phyloP scores from a whole-genome alignment of 1,284 basidiomycete genomes.

The Neolentinus lepideus region DNA sequence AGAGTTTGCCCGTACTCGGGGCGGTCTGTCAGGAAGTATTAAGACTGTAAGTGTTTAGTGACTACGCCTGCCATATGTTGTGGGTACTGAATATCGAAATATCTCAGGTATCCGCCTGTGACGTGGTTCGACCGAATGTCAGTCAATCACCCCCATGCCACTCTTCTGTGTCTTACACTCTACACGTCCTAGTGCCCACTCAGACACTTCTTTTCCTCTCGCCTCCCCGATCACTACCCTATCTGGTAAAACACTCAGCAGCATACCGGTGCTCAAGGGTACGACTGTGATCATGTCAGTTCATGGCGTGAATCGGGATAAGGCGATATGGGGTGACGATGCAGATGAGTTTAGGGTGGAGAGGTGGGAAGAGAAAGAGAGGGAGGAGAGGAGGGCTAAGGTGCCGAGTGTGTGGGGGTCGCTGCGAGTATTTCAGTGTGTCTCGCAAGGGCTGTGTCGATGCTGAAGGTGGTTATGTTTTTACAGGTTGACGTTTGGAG shows the following conservation, averaged over 20 bases:
- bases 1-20: slow-evolving; percentile 12
- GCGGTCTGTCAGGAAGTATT: slow-evolving; percentile 14
- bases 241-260: background rate
- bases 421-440: slow-evolving; percentile 11
- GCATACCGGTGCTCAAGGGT: background rate
- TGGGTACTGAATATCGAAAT: background rate
- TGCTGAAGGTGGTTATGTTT: too few species aligned
- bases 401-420: slow-evolving; percentile 20
- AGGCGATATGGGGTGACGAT: background rate
- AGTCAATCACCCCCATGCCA: background rate
- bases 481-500: background rate
- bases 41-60: slow-evolving; percentile 8
- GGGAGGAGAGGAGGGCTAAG: slow-evolving; percentile 12
- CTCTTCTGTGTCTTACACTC: background rate
- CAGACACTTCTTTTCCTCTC: background rate
- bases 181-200: background rate
- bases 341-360: background rate
- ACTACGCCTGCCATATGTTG: slow-evolving; percentile 1
- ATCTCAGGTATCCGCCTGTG: background rate
- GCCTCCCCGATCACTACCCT: background rate
- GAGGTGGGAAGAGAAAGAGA: slow-evolving; percentile 4
- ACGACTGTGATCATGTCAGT: background rate
- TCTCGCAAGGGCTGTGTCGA: too few species aligned
- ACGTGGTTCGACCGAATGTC: background rate
- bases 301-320: background rate